Percentiles rank a stretch among this genome's conserved stretches.
These are phyloP conservation scores for Acanthamoeba royreba DNA, from an alignment of 208 protist genomes.

Conservation along the genomic window DNA sequence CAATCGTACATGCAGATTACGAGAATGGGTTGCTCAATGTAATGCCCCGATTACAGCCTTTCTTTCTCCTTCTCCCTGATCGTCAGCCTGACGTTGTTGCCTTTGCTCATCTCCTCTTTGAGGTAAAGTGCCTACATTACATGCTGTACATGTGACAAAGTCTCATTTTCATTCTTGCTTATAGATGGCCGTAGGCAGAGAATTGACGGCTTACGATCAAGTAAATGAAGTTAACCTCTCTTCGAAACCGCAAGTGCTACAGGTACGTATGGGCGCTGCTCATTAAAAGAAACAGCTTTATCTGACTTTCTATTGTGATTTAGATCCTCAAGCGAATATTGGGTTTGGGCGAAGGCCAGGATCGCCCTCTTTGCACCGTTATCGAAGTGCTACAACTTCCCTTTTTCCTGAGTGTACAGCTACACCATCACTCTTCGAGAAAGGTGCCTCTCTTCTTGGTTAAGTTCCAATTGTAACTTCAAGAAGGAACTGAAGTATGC, in stretches of 20 bases:
- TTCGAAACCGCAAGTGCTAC: background rate
- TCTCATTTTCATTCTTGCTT: too few relatives aligned
- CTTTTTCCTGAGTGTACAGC: background rate
- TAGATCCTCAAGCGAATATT: background rate
- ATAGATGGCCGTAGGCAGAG: background rate
- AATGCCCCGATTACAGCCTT: background rate
- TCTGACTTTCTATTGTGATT: too few relatives aligned
- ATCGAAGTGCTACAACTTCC: background rate
- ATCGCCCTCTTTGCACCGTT: background rate
- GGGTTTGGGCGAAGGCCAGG: background rate
- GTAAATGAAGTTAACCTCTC: background rate
- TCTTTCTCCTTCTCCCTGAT: background rate
- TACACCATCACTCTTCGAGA: background rate
- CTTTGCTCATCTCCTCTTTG: slow-evolving; percentile 28
- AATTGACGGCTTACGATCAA: background rate
- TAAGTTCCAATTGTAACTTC: background rate
- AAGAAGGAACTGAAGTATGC: background rate
- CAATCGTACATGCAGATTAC: too few relatives aligned
- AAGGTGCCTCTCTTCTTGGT: background rate
- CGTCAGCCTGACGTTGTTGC: background rate
- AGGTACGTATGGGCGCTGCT: too few relatives aligned
- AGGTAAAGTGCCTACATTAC: too few relatives aligned
- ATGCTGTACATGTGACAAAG: too few relatives aligned
- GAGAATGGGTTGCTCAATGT: slow-evolving; percentile 25
- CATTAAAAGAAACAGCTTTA: too few relatives aligned